Conservation (phyloP, 2,329 filamentous ascomycete species). For the Aspergillus brasiliensis region DNA sequence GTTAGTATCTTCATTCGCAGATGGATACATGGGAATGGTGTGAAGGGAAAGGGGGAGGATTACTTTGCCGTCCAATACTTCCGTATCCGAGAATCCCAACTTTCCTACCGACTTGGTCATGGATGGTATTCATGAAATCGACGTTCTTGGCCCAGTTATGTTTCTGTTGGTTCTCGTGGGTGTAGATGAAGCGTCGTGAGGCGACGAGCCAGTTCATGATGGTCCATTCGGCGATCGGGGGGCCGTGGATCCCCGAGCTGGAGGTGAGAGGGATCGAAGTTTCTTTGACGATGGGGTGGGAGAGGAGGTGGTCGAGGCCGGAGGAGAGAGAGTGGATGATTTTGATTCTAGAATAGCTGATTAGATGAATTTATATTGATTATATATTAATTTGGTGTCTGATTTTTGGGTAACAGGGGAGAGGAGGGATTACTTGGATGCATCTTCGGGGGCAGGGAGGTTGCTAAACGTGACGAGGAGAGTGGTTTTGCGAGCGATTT, state of each 20-base stretch:
- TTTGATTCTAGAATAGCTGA: conserved; percentile 43
- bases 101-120: conserved; percentile 60
- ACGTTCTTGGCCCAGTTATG: conserved; percentile 50
- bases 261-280: conserved; percentile 58
- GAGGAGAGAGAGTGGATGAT: conserved; percentile 61
- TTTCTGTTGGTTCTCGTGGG: conserved; percentile 61
- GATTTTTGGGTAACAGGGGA: not conserved
- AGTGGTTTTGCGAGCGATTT: conserved; percentile 26
- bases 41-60: conserved; percentile 17
- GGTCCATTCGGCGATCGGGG: conserved; percentile 69
- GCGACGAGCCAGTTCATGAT: conserved; percentile 63
- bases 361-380: not conserved
- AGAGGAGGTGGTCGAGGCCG: conserved; percentile 57
- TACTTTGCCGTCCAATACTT: conserved; percentile 63
- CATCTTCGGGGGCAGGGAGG: conserved; percentile 31
- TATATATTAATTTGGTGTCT: conserved; percentile 1
- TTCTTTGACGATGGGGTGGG: conserved; percentile 56
- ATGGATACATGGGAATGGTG: not conserved
- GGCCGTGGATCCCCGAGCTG: conserved; percentile 60
- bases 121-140: conserved; percentile 31
- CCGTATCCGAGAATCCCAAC: conserved; percentile 65
- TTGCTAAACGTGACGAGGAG: conserved; percentile 29
- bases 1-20: conserved; percentile 5
- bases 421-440: conserved; percentile 26
- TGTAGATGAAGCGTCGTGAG: conserved; percentile 55